phyloP scores from a whole-genome alignment of 768 basidiomycete genomes.

The Porpolomopsis calyptriformis region DNA sequence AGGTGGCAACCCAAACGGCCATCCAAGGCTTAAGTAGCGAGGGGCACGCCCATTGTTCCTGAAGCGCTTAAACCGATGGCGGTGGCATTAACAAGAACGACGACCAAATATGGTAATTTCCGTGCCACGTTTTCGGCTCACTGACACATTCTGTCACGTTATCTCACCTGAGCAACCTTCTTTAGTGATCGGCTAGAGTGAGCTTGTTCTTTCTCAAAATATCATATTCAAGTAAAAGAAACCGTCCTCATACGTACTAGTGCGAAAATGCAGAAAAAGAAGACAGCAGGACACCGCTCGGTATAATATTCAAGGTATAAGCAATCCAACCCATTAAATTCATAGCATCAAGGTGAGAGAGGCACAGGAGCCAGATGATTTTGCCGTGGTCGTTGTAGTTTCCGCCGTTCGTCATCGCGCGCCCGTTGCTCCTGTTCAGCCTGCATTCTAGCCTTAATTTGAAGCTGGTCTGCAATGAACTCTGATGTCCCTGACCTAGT shows the following conservation, averaged over 20 bases:
- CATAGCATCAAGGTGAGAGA: conserved; percentile 10
- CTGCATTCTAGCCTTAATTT: conserved; percentile 73
- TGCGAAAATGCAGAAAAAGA: not conserved
- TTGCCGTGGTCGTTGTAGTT: conserved; percentile 38
- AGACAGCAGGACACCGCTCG: not conserved
- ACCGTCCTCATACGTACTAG: too few relatives aligned
- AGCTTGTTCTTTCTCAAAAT: too few relatives aligned
- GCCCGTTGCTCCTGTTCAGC: conserved; percentile 71
- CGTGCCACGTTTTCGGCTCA: too few relatives aligned
- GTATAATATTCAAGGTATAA: conserved; percentile 5
- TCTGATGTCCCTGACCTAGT: conserved; percentile 67
- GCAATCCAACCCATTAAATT: not conserved
- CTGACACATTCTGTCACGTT: too few relatives aligned
- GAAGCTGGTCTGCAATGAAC: conserved; percentile 80
- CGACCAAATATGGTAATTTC: not conserved
- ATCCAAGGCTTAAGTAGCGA: not conserved
- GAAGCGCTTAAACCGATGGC: too few relatives aligned
- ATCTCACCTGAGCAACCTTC: too few relatives aligned
- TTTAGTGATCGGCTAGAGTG: too few relatives aligned
- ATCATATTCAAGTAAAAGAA: too few relatives aligned
- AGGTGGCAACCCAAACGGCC: not conserved
- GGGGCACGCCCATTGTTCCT: not conserved
- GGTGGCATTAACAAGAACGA: too few relatives aligned
- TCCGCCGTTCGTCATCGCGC: conserved; percentile 48
- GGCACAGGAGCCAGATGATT: conserved; percentile 30